A percentile compares a stretch with the other conserved stretches of the same genome.
phyloP scores from a whole-genome alignment of 1,284 basidiomycete genomes.

The Salmacisia buchloeana region DNA sequence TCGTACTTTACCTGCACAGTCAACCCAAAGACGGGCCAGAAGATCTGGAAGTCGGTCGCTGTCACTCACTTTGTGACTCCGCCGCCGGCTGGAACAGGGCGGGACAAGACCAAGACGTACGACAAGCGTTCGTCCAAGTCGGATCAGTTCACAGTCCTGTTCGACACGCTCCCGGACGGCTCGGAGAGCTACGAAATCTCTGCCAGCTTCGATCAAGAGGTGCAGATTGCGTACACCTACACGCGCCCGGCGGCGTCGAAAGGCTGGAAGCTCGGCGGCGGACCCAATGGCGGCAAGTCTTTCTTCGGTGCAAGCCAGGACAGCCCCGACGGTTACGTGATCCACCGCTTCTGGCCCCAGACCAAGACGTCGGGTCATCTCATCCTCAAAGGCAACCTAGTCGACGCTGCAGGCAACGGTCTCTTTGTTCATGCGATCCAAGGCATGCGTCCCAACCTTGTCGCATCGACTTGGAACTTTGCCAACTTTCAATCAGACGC shows the following conservation, averaged over 20 bases:
- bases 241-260: constrained; percentile 65
- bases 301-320: constrained; percentile 65
- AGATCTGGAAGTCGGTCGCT: constrained; percentile 82
- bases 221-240: constrained; percentile 74
- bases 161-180: constrained; percentile 61
- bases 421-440: constrained; percentile 96
- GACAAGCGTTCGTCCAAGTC: constrained; percentile 83
- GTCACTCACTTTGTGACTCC: constrained; percentile 76
- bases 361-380: constrained; percentile 65
- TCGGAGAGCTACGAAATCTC: constrained; percentile 70
- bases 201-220: constrained; percentile 71
- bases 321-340: constrained; percentile 38
- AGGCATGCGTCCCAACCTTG: constrained; percentile 92
- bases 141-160: constrained; percentile 71
- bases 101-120: constrained; percentile 52
- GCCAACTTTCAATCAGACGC: constrained; percentile 65
- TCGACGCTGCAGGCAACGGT: constrained; percentile 68
- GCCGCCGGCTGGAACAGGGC: constrained; percentile 56
- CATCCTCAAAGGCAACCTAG: constrained; percentile 64
- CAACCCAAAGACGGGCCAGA: constrained; percentile 70
- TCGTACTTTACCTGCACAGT: too few relatives aligned
- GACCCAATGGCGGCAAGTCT: constrained; percentile 78
- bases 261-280: constrained; percentile 88
- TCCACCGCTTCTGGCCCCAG: constrained; percentile 46
- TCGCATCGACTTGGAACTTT: constrained; percentile 95